A percentile compares a stretch with the other conserved stretches of the same genome.
Conservation (phyloP, 768 basidiomycete species). For the Lactarius hatsudake region DNA sequence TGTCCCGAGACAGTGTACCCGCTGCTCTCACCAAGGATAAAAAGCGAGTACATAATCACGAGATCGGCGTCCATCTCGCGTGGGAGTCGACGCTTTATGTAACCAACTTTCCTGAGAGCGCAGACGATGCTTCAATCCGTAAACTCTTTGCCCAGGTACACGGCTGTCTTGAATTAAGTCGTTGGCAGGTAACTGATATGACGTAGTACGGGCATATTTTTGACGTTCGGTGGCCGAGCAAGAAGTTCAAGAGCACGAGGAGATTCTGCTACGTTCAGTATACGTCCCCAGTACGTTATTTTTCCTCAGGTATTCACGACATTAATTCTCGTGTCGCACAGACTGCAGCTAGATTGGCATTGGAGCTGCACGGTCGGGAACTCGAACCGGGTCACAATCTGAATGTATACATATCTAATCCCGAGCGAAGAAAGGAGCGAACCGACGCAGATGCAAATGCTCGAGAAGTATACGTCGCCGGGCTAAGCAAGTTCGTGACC, state of each 20-base stretch:
- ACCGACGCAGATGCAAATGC: conserved; percentile 84
- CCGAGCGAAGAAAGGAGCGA: conserved; percentile 84
- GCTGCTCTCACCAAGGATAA: conserved; percentile 93
- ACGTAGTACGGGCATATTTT: conserved; percentile 84
- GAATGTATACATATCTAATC: conserved; percentile 86
- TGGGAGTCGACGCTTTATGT: conserved; percentile 95
- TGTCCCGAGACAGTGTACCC: conserved; percentile 75
- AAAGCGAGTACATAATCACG: conserved; percentile 72
- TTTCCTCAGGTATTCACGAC: neutral
- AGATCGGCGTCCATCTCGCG: conserved; percentile 83
- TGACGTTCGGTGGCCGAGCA: conserved; percentile 97
- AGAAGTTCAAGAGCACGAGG: conserved; percentile 88
- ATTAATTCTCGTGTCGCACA: conserved; percentile 31
- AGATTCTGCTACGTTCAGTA: conserved; percentile 96
- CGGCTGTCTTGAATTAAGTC: neutral
- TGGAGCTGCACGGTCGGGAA: conserved; percentile 78
- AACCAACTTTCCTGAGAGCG: conserved; percentile 88
- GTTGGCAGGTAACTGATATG: conserved; percentile 3
- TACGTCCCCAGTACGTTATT: conserved; percentile 67
- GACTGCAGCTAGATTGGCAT: conserved; percentile 67
- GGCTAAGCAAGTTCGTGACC: conserved; percentile 73
- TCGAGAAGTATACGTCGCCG: conserved; percentile 84
- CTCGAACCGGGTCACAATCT: conserved; percentile 65
- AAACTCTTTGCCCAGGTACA: conserved; percentile 75
- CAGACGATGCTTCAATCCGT: conserved; percentile 74